Evolutionary conservation across 495 filamentous ascomycete genomes (phyloP).

Genomic region (Barbatosphaeria neglecta): DNA sequence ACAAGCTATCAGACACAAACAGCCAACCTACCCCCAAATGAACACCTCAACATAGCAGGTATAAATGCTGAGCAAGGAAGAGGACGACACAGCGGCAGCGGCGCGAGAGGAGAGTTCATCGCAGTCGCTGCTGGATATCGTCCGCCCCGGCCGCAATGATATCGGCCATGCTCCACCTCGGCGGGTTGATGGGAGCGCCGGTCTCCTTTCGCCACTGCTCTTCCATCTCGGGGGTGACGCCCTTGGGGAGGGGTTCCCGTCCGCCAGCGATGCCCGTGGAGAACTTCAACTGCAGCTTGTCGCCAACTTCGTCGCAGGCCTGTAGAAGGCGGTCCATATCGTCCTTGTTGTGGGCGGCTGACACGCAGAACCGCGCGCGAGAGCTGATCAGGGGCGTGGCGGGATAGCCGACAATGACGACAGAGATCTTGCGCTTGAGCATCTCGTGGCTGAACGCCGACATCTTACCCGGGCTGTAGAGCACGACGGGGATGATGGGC

Average conservation of each 20-base stretch:
- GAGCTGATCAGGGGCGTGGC: conserved; percentile 95
- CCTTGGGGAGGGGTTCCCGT: conserved; percentile 58
- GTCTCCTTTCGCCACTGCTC: conserved; percentile 54
- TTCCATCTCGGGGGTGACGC: conserved; percentile 56
- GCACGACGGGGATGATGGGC: conserved; percentile 84
- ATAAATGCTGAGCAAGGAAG: not conserved
- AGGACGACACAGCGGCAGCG: not conserved
- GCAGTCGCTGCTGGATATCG: conserved; percentile 62
- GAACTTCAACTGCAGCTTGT: conserved; percentile 89
- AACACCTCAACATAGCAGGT: not conserved
- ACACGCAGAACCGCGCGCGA: conserved; percentile 89
- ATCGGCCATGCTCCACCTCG: conserved; percentile 73
- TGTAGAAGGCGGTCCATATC: conserved; percentile 83
- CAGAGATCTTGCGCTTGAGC: conserved; percentile 94
- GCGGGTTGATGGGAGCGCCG: conserved; percentile 45
- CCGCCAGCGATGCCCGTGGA: conserved; percentile 89
- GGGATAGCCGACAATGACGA: conserved; percentile 94
- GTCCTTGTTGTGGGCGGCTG: conserved; percentile 93
- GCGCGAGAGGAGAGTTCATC: conserved; percentile 26
- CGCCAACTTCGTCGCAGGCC: conserved; percentile 87
- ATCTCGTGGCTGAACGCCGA: conserved; percentile 97
- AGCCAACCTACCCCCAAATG: no score
- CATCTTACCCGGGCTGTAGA: conserved; percentile 97
- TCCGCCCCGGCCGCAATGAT: conserved; percentile 66
- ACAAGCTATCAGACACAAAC: no score